Evolutionary conservation across 169 alveolate species (phyloP), one percentile per base, ranked within the genome.

Genomic region (Besnoitia besnoiti): DNA sequence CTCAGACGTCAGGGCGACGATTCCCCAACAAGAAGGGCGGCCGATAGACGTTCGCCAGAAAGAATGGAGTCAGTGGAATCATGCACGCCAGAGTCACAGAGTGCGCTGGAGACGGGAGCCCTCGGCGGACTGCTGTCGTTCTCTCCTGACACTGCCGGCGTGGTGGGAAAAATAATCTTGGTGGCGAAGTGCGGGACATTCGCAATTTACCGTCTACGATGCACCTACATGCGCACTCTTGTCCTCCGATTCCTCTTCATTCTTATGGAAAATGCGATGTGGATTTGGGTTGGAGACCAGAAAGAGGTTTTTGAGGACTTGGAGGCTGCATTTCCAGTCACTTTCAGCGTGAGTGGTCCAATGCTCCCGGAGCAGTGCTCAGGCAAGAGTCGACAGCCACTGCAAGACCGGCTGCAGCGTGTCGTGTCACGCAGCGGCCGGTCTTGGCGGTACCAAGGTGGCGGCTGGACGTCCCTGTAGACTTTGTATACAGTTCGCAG

Each of bases 261-360:
- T 40, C 50, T 24, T 16, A 77, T 77, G 87, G 37, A 46, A 19
- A 27, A 44, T 4, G 87, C 87, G 0, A 10, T 77, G 87, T 77
- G 87, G 87, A 77, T 77, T 30, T 77, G 87, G 87, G 87, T 77
- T 3, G 87, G 87, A 5, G 87, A 77, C 59, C 50, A 77, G 27
- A 77, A 77, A 39, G 61, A 40, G 61, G 40, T 77, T 39, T 37
- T 77, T 30, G 61, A 40, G 16, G 87, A 77, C 50, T 30, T 77
- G 37, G 87, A 77, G 87, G 87, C 87, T 4, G 87, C 87, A 21
- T 77, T 77, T 30, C 87, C 59, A 19, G 16, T 16, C 40, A 46
- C 19, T 30, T 0, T 27, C 35, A 40, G n/a, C 61, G 87, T 77
- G 59, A 27, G 84, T 37, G 40, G 35, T 55, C 16, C 73, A 33